Percentiles rank a stretch among this genome's conserved stretches.
phyloP scores from a whole-genome alignment of 2,329 filamentous ascomycete species.

The Balansia obtecta region DNA sequence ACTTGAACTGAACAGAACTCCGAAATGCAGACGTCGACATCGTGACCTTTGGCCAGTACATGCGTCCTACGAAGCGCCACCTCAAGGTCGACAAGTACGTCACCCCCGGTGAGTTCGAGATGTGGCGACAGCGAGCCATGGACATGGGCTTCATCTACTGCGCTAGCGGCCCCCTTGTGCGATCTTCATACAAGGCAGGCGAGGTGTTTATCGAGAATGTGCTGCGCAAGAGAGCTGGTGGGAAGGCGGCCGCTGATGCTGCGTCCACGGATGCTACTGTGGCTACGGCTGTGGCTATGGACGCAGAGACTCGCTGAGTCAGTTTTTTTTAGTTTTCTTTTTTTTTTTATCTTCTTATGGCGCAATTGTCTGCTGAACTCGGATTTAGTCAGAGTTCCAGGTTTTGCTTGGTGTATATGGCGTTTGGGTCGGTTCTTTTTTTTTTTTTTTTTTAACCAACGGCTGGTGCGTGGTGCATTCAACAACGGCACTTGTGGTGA shows the following conservation, averaged over 20 bases:
- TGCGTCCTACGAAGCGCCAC: constrained; percentile 95
- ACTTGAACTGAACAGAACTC: constrained; percentile 41
- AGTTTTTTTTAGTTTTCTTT: too few species aligned
- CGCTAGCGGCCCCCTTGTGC: constrained; percentile 81
- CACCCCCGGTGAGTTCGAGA: constrained; percentile 79
- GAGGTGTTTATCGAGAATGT: constrained; percentile 99
- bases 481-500: constrained; percentile 12
- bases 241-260: constrained; percentile 22
- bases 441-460: too few species aligned
- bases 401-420: constrained; percentile 3
- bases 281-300: constrained; percentile 27
- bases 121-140: constrained; percentile 79
- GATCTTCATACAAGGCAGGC: constrained; percentile 94
- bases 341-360: too few species aligned
- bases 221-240: constrained; percentile 61
- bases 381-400: neutral
- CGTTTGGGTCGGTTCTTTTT: constrained; percentile 8
- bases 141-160: constrained; percentile 97
- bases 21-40: constrained; percentile 76
- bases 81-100: constrained; percentile 96
- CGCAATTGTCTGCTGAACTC: constrained; percentile 7
- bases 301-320: constrained; percentile 15
- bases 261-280: constrained; percentile 16
- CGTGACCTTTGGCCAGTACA: constrained; percentile 99
- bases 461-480: constrained; percentile 16